Percentiles rank a stretch among this genome's conserved stretches.
phyloP scores from a whole-genome alignment of 2,329 filamentous ascomycete genomes.

The Hirsutella minnesotensis region DNA sequence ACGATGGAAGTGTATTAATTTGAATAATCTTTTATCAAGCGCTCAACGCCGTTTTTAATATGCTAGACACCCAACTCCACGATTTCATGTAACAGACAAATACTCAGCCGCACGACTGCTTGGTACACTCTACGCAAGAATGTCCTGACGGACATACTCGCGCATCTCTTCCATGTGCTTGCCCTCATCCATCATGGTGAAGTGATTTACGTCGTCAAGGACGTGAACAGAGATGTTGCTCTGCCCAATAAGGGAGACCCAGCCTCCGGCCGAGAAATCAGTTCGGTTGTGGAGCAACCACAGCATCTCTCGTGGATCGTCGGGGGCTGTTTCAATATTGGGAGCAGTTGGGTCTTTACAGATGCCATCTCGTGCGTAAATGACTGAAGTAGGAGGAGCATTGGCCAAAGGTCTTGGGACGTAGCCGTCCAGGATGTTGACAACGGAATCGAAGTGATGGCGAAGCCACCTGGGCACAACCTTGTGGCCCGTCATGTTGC shows the following conservation, averaged over 20 bases:
- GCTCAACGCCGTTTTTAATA: no score
- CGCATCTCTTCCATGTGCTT: slow-evolving; percentile 1
- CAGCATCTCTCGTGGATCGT: slow-evolving; percentile 49
- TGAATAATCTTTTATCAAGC: no score
- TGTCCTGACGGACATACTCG: background rate
- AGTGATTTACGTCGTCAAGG: slow-evolving; percentile 58
- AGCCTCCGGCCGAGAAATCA: slow-evolving; percentile 38
- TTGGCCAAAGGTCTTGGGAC: slow-evolving; percentile 45
- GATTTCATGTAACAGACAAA: no score
- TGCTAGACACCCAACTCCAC: no score
- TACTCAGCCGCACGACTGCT: no score
- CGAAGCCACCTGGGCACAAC: slow-evolving; percentile 58
- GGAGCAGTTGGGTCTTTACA: slow-evolving; percentile 46
- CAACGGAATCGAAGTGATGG: slow-evolving; percentile 59
- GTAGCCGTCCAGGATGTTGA: slow-evolving; percentile 58
- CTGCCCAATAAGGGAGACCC: slow-evolving; percentile 18
- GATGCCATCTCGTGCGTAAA: slow-evolving; percentile 66
- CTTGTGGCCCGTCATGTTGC: slow-evolving; percentile 45
- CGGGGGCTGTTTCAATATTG: slow-evolving; percentile 23
- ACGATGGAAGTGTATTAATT: no score
- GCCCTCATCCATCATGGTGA: slow-evolving; percentile 53
- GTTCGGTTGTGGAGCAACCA: slow-evolving; percentile 64
- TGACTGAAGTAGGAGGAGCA: slow-evolving; percentile 48
- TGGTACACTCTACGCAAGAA: background rate
- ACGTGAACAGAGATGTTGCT: slow-evolving; percentile 60